Evolutionary conservation across 2,329 filamentous ascomycete genomes (phyloP).

Genomic region (Cryphonectria parasitica): DNA sequence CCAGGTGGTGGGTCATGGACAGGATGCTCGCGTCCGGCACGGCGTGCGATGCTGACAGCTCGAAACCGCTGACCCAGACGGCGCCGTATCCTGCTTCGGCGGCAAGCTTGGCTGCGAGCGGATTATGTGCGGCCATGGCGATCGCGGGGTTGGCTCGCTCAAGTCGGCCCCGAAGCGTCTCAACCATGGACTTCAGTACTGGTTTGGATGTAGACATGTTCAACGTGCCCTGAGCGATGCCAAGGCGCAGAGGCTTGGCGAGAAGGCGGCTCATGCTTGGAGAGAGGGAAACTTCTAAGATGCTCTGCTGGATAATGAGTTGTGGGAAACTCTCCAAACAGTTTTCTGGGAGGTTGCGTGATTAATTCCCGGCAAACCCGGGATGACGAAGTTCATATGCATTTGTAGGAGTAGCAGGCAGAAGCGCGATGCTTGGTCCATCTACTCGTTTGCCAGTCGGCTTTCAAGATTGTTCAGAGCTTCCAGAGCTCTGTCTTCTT

Average conservation of each 20-base stretch:
- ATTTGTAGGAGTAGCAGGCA: neutral
- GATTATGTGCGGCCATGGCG: slow-evolving; percentile 6
- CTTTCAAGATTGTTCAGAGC: neutral
- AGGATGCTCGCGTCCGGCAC: slow-evolving; percentile 9
- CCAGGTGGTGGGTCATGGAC: slow-evolving; percentile 6
- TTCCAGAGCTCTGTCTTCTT: neutral
- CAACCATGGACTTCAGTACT: neutral
- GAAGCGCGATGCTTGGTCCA: neutral
- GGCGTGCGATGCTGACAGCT: slow-evolving; percentile 3
- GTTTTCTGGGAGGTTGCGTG: neutral
- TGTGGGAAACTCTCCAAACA: neutral
- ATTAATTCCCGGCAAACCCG: neutral
- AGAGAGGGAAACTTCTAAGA: neutral
- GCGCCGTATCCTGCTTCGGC: slow-evolving; percentile 2
- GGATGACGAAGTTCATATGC: neutral
- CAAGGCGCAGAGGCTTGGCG: neutral
- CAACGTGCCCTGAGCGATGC: neutral
- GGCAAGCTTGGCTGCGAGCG: slow-evolving; percentile 3
- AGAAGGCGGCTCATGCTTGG: neutral
- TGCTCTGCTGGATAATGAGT: neutral
- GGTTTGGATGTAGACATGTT: neutral
- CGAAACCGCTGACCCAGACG: slow-evolving; percentile 10
- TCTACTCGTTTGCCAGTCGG: neutral
- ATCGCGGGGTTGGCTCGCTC: neutral
- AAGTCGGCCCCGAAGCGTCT: neutral